Evolutionary conservation across 106 monocot genomes (phyloP), one percentile per base, ranked within the genome.

Genomic region (Apostasia shenzhenica): DNA sequence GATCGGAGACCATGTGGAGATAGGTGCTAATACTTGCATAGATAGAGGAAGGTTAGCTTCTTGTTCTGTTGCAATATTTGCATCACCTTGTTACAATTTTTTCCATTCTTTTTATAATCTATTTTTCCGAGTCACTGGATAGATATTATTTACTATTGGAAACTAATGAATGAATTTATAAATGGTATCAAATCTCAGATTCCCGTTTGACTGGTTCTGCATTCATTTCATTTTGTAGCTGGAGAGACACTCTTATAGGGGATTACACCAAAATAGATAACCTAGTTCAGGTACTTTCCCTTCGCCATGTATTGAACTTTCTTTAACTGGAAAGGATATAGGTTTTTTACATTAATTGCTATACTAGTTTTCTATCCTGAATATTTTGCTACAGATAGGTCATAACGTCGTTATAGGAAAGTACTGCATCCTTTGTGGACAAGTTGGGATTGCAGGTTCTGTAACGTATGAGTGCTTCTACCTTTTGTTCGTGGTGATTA

Each of bases 401-500:
- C 99, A 99, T 67, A 99, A 99, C 78, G 93, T 80, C 56, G 70
- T 85, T 9, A 87, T 99, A 57, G 99, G 99, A 66, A 87, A 85
- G 55, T 80, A 78, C 69, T 99, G 99, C 75, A 85, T 99, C 46
- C 57, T 99, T 12, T 99, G 99, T 75, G 99, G 99, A 49, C 99
- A 99, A 93, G 92, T 81, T 66, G 99, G 99, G n/a, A 80, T 99
- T 75, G 93, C 93, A 68, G 99, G 99, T 73, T 99, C 99, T 72
- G 92, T 71, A 3, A 93, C 87, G 99, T 99, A 87, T 71, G 80
- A 46, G 0, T 26, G 26, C 26, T 26, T 26, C 26, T 26, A 26
- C 26, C 26, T 26, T 26, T 26, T 26, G 26, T 26, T 26, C 26
- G 26, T 26, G 26, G 26, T 26, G 26, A 26, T 26, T 26, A 26